Percentiles rank a stretch among this genome's conserved stretches.
These are phyloP conservation scores for Penicillium sclerotiorum DNA, from an alignment of 2,329 filamentous ascomycete genomes.

Conservation along the genomic window DNA sequence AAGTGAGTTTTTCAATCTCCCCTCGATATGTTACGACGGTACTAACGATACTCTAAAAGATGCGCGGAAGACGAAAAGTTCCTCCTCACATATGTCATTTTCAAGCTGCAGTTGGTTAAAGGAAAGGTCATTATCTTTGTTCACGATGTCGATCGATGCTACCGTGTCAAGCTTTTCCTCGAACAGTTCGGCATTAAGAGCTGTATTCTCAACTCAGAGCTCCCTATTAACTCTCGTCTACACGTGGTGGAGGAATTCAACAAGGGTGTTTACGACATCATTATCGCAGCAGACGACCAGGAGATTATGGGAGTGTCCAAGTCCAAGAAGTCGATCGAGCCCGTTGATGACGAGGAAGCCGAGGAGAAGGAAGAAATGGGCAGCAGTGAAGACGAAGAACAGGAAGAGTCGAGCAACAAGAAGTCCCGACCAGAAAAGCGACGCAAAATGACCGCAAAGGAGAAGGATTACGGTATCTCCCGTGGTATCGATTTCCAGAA, in stretches of 20 bases:
- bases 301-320: slow-evolving; percentile 69
- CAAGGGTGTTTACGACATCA: slow-evolving; percentile 93
- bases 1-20: slow-evolving; percentile 55
- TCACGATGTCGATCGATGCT: slow-evolving; percentile 83
- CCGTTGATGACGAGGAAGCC: slow-evolving; percentile 26
- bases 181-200: slow-evolving; percentile 96
- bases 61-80: slow-evolving; percentile 99
- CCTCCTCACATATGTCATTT: slow-evolving; percentile 86
- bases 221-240: slow-evolving; percentile 88
- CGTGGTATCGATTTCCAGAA: slow-evolving; percentile 97
- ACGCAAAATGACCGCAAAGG: slow-evolving; percentile 67
- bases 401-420: slow-evolving; percentile 33
- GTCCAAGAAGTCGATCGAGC: slow-evolving; percentile 33
- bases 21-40: slow-evolving; percentile 15
- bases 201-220: slow-evolving; percentile 89
- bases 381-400: slow-evolving; percentile 44
- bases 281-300: slow-evolving; percentile 92
- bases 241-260: slow-evolving; percentile 98
- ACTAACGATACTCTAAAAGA: slow-evolving; percentile 41
- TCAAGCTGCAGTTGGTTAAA: slow-evolving; percentile 90
- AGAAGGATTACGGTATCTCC: slow-evolving; percentile 93
- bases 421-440: slow-evolving; percentile 53
- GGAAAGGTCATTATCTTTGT: slow-evolving; percentile 89
- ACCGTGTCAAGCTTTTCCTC: slow-evolving; percentile 89
- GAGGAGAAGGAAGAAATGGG: slow-evolving; percentile 34